Base-by-base conservation (phyloP, 345 rosid species). In the Euphorbia lathyris region DNA sequence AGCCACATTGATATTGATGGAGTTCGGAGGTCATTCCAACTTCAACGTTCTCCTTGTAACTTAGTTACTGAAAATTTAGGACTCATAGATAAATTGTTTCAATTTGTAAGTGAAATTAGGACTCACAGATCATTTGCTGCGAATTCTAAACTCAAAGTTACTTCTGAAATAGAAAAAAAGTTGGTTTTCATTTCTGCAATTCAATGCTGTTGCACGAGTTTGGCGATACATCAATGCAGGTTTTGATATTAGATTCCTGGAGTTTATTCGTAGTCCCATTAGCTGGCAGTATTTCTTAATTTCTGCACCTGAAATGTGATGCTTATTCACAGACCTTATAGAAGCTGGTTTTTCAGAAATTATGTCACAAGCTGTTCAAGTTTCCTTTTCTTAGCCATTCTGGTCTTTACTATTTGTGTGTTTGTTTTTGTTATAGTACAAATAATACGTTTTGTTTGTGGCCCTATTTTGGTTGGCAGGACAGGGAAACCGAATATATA, bases 71-170 rank as follows among this genome's bases (percentile, higher is more conserved):
- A 61, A 51, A 68, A 40, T 53, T 60, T 79, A 83, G 68, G 74
- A 72, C 26, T 83, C 73, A 74, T 75, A 59, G 71, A 66, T 58
- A 30, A 69, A 74, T 48, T 59, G 70, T 45, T 53, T 14, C 26
- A 17, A 59, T 77, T 22, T 85, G 67, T 57, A 45, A 45, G 55
- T 68, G 52, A 71, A 40, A 58, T 60, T 79, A 83, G 68, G 74
- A 73, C 23, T 83, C 72, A 76, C 70, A 65, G 71, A 63, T 58
- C 47, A 69, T 67, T 65, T 59, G 72, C 34, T 53, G n/a, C 34
- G 10, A 59, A 75, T 22, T 85, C 65, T 58, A 48, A 67, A 72
- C 76, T 62, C 50, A 5, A 68, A 65, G 42, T 75, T 58, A n/a
- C n/a, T 67, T 67, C 66, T 67, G 55, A 59, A 40, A 63, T 58